Conservation (phyloP, 108 stramenopile genomes). For the Cyclotella choctawhatcheeana region DNA sequence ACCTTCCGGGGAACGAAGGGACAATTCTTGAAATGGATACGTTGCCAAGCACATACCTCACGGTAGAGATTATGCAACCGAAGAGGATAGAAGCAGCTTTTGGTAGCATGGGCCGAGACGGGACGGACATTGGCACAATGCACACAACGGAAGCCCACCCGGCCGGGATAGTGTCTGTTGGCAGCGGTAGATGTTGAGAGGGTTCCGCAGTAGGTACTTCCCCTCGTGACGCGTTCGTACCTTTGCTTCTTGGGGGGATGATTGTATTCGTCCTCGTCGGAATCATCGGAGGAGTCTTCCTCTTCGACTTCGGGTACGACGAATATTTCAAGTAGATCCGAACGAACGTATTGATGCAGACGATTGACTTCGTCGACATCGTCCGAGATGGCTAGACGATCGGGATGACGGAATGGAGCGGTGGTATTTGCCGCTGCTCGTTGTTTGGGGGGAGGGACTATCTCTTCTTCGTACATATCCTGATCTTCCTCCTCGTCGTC, state of each 20-base stretch:
- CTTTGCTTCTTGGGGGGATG: neutral
- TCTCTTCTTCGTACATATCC: no score
- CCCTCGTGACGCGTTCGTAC: slow-evolving; percentile 4
- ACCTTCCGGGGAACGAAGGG: slow-evolving; percentile 38
- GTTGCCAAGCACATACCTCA: slow-evolving; percentile 60
- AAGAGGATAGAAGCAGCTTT: slow-evolving; percentile 52
- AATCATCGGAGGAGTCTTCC: slow-evolving; percentile 17
- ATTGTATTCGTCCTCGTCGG: slow-evolving; percentile 18
- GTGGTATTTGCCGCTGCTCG: no score
- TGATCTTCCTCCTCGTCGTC: no score
- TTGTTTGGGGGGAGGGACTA: no score
- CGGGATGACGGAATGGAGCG: slow-evolving; percentile 31
- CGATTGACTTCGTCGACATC: slow-evolving; percentile 50
- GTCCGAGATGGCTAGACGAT: slow-evolving; percentile 45
- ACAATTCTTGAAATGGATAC: slow-evolving; percentile 61
- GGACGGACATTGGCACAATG: slow-evolving; percentile 45
- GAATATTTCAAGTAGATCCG: slow-evolving; percentile 53
- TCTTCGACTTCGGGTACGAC: slow-evolving; percentile 38
- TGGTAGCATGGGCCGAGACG: slow-evolving; percentile 19
- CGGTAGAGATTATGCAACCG: slow-evolving; percentile 53
- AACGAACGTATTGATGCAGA: slow-evolving; percentile 52
- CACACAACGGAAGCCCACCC: slow-evolving; percentile 52
- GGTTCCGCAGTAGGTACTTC: slow-evolving; percentile 12
- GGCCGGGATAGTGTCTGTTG: slow-evolving; percentile 47
- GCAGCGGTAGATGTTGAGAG: slow-evolving; percentile 3